Base-by-base conservation (phyloP, 805 yeast species). In the Kluyveromyces wickerhamii region DNA sequence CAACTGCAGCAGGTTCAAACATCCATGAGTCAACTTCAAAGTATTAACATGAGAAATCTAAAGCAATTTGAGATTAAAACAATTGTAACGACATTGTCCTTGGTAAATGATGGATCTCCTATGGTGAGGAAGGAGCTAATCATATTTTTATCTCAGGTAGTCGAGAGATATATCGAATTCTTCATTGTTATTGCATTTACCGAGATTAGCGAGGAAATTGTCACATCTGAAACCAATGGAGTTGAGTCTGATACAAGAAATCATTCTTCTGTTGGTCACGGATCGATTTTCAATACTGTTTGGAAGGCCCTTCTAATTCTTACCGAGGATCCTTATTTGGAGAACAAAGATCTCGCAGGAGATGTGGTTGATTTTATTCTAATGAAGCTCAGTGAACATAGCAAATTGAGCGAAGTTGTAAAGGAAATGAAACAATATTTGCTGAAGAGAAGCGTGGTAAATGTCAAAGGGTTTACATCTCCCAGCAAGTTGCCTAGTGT, bases 161-260 rank as follows among this genome's bases (percentile, higher is more conserved):
- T 87, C 9, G 59, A 71, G 38, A 76, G 77, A 27, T 80, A 87
- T 56, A 61, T 71, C 16, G 73, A 76, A 38, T 82, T 84, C 49
- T 88, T 89, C 49, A 55, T 87, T 36, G 92, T 89, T 2, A 79
- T 88, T 39, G 95, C 96, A 0, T 87, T 79, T 54, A 73, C 85
- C 31, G 87, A 86, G 45, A 53, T 92, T 18, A 86, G 82, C 39
- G 92, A 80, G 43, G 96, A 88, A 46, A 69, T 80, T 21, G 72
- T 79, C 0, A 63, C 79, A 35, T 60, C 74, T 38, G 85, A 79
- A 29, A 44, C 44, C 7, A 18, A 36, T 5, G 51, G 47, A 27
- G 29, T 28, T 12, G 36, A 35, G n/a, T 32, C 48, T 5, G 49
- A 44, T 5, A 42, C 42, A 3, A 40, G 50, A 39, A 75, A 83